Evolutionary conservation across 352 stramenopile genomes (phyloP).

Genomic region (Phytophthora uliginosa): DNA sequence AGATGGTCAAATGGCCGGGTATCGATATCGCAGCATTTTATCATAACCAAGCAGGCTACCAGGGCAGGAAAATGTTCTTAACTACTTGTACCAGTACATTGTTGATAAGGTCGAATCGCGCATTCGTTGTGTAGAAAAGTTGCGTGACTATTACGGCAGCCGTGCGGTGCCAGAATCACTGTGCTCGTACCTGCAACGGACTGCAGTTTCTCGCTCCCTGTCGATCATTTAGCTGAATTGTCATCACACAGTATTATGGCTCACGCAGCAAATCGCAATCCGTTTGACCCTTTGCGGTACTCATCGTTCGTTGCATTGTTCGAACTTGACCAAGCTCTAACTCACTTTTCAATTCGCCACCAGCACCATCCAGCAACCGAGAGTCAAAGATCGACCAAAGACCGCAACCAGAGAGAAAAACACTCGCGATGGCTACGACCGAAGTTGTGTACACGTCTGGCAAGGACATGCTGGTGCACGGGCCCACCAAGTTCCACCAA

Average conservation of each 20-base stretch:
- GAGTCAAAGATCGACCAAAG: too few species aligned
- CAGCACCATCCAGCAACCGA: background rate
- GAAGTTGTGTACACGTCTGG: conserved; percentile 39
- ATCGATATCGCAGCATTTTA: too few species aligned
- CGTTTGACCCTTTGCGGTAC: background rate
- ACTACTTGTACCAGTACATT: too few species aligned
- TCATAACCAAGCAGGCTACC: too few species aligned
- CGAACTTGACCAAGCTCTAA: too few species aligned
- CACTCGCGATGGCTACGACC: background rate
- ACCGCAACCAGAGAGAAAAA: too few species aligned
- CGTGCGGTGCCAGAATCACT: background rate
- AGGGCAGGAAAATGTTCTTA: too few species aligned
- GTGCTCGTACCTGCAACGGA: too few species aligned
- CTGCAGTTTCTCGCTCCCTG: too few species aligned
- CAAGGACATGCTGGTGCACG: conserved; percentile 44
- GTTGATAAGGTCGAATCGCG: too few species aligned
- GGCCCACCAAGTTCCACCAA: conserved; percentile 46
- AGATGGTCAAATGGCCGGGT: too few species aligned
- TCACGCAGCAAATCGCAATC: background rate
- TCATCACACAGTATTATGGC: background rate
- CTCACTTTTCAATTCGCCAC: background rate
- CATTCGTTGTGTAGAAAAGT: background rate
- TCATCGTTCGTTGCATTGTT: too few species aligned
- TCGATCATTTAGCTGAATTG: background rate
- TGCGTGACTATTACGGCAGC: background rate